Percentiles rank a stretch among this genome's conserved stretches.
Conservation (phyloP, 805 yeast species). For the Suhomyces sp. region DNA sequence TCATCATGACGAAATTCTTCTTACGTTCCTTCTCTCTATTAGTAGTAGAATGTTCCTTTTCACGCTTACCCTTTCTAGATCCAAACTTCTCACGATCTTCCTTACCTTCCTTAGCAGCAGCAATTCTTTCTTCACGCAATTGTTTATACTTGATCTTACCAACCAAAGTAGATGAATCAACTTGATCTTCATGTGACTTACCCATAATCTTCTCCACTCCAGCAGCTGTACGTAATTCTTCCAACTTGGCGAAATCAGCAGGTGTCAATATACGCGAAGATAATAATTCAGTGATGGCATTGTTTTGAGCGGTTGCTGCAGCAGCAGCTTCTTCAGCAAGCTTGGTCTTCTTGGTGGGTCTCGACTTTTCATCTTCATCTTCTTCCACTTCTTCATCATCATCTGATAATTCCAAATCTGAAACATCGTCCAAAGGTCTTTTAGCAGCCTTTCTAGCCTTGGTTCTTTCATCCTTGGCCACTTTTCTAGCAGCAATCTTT, state of each 20-base stretch:
- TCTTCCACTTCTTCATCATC: conserved; percentile 24
- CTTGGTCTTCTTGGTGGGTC: conserved; percentile 24
- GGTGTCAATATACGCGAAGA: conserved; percentile 87
- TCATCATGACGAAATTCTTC: conserved; percentile 99
- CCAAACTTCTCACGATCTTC: conserved; percentile 92
- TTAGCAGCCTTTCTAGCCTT: too few species aligned
- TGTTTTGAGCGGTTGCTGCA: conserved; percentile 25
- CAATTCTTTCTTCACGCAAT: conserved; percentile 86
- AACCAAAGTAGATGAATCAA: conserved; percentile 72
- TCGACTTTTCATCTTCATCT: conserved; percentile 31
- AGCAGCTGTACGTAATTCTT: conserved; percentile 81
- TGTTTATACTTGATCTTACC: conserved; percentile 84
- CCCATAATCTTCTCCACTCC: conserved; percentile 83
- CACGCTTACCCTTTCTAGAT: conserved; percentile 77
- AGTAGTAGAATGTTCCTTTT: conserved; percentile 83
- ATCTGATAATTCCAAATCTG: conserved; percentile 27
- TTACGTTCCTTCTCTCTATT: conserved; percentile 94
- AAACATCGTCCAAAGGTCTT: conserved; percentile 28
- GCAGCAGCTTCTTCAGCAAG: conserved; percentile 41
- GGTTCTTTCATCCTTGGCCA: too few species aligned
- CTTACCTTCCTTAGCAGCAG: conserved; percentile 83
- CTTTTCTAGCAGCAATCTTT: too few species aligned
- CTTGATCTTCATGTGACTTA: conserved; percentile 72
- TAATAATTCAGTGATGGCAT: conserved; percentile 52
- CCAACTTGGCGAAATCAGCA: conserved; percentile 94